Base-by-base conservation (phyloP, 495 filamentous ascomycete genomes). In the Symbiotaphrina buchneri region DNA sequence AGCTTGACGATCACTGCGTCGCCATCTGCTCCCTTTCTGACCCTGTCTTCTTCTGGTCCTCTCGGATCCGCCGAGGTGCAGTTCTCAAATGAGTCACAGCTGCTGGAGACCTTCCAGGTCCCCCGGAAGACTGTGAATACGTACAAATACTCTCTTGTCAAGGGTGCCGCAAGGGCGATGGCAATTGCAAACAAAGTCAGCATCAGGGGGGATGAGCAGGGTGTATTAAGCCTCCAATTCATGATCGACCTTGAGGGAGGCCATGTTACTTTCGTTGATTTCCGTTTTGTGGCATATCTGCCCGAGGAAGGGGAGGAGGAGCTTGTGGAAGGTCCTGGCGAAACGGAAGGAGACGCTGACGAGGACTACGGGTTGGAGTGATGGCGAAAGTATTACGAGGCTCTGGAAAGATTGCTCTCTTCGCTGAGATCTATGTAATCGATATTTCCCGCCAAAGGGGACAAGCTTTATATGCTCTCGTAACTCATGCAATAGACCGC, bases 191-290 rank as follows among this genome's bases (percentile, higher is more conserved):
- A 62, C 33, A 97, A 94, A 49, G 85, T 94, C 16, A 92, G 83
- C 45, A 66, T 97, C 35, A 59, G 87, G 4, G 70, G 77, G 4
- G 87, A 97, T 55, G 56, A 62, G 7, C 74, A 82, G 47, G 87
- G 87, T 0, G 84, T 95, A 10, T 49, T 97, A 37, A 94, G 80
- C 48, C 54, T 95, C 44, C 87, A 97, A 49, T 92, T 97, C 41
- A 90, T 97, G 82, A 72, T 97, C 21, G 81, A 92, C 46, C 51
- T 76, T 10, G 68, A 73, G 35, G 65, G 66, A 32, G 53, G 49
- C 7, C 37, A 44, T 18, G 57, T 71, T 3, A 72, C 61, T 39
- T 84, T 83, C 55, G 68, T 83, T 21, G 77, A 82, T 49, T 83
- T 81, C 39, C 54, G 74, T 13, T 75, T 82, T 50, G 68, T 83